A percentile compares a stretch with the other conserved stretches of the same genome.
phyloP scores from a whole-genome alignment of 306 rosid genomes.

The Dryas alaskensis region DNA sequence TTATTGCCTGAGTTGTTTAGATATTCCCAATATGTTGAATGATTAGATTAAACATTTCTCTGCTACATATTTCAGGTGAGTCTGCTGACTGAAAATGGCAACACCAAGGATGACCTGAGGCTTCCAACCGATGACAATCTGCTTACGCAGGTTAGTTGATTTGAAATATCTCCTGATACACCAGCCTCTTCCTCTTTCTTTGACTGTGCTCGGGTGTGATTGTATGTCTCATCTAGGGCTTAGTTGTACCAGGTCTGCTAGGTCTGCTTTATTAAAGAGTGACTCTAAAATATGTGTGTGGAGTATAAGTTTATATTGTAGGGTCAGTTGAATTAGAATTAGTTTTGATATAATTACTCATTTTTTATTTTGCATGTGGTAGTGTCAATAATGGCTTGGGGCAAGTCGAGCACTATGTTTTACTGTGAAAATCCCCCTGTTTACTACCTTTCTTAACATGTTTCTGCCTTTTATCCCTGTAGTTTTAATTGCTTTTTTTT shows the following conservation, averaged over 20 bases:
- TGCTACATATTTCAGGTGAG: conserved; percentile 60
- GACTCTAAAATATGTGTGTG: not conserved
- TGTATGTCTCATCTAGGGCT: not conserved
- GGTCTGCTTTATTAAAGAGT: not conserved
- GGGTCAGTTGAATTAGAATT: not conserved
- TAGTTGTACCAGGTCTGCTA: not conserved
- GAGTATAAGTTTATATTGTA: not conserved
- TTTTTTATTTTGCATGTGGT: too few relatives aligned
- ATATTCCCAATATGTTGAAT: not conserved
- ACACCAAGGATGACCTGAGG: conserved; percentile 90
- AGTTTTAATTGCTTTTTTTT: conserved; percentile 2
- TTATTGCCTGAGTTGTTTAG: too few relatives aligned
- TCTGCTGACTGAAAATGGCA: conserved; percentile 87
- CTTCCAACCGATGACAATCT: conserved; percentile 91
- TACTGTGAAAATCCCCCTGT: not conserved
- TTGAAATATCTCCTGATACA: not conserved
- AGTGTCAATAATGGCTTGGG: not conserved
- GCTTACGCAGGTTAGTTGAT: conserved; percentile 64
- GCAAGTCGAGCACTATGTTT: not conserved
- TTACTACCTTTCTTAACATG: not conserved
- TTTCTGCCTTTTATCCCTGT: not conserved
- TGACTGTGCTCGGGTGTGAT: not conserved
- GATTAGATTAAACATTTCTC: not conserved
- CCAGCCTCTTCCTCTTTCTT: not conserved
- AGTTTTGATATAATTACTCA: too few relatives aligned